Evolutionary conservation across 805 yeast genomes (phyloP).

Genomic region (Yamadazyma sp.): DNA sequence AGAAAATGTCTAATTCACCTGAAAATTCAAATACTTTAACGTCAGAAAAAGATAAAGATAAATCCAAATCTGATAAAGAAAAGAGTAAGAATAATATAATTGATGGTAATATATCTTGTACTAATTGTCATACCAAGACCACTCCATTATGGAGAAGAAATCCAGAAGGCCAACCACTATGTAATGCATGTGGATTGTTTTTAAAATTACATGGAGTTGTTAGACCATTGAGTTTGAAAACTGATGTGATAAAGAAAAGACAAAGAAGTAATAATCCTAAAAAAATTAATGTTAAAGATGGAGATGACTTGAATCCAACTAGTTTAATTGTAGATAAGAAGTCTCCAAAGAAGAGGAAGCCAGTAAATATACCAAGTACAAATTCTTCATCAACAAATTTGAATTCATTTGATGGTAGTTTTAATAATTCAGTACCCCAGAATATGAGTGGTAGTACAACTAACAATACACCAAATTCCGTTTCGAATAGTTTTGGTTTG

Average conservation of each 20-base stretch:
- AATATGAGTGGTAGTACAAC: no score
- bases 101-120: constrained; percentile 43
- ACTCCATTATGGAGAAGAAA: constrained; percentile 96
- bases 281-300: constrained; percentile 36
- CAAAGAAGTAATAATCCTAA: constrained; percentile 50
- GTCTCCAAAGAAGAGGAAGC: constrained; percentile 12
- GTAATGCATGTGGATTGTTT: constrained; percentile 95
- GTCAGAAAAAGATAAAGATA: neutral
- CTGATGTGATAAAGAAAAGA: constrained; percentile 90
- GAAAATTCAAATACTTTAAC: neutral
- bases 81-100: neutral
- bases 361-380: constrained; percentile 10
- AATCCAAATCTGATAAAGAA: constrained; percentile 2
- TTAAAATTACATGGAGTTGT: constrained; percentile 93
- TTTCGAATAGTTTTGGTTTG: constrained; percentile 8
- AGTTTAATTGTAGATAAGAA: constrained; percentile 18
- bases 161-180: constrained; percentile 86
- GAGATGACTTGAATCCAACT: constrained; percentile 50
- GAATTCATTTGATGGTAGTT: constrained; percentile 1
- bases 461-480: no score
- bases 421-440: neutral
- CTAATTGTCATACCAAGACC: constrained; percentile 87
- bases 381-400: neutral
- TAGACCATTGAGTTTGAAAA: constrained; percentile 83
- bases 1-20: constrained; percentile 1